Base-by-base conservation (phyloP, 202 grass and related monocot genomes). In the Setaria viridis region DNA sequence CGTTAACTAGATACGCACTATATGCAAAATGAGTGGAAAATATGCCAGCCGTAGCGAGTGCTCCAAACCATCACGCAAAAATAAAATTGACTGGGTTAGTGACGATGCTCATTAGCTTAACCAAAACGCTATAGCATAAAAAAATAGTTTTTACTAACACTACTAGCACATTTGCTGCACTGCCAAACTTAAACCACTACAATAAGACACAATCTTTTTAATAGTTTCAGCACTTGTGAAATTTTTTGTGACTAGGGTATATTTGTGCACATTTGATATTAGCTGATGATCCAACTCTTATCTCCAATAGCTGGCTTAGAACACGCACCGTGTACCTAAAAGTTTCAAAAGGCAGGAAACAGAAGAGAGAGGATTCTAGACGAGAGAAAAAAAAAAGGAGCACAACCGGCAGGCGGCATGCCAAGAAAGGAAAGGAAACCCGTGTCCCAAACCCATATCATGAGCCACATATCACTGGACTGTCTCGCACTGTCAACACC, bases 371-470 rank as follows among this genome's bases (percentile, higher is more conserved):
- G 68, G 17, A 5, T 37, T 73, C 69, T 51, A 39, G 30, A 7
- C n/a, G 5, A 11, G 5, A n/a, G 9, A 32, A 53, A 29, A 19
- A 17, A 39, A 5, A 1, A 60, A 4, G 6, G 5, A 49, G 21
- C 21, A 29, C n/a, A 46, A 20, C 0, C 46, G 10, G 68, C 2
- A 60, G 16, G n/a, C 0, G 32, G 5, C 46, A 67, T 80, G 14
- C 70, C 57, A n/a, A 9, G 34, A 67, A 45, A 15, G 82, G 62
- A 68, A 67, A 67, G 72, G 62, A 7, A n/a, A 46, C 8, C 43
- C 43, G 2, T n/a, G 4, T 8, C 0, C 17, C 51, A 11, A 39
- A 6, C 6, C 19, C 20, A 29, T 5, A 42, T 53, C 25, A n/a
- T 21, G 11, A 67, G 0, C 25, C 29, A 14, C 32, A 32, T 48